These are phyloP conservation scores for Lagenidium giganteum DNA, from an alignment of 352 stramenopile genomes.

Conservation along the genomic window DNA sequence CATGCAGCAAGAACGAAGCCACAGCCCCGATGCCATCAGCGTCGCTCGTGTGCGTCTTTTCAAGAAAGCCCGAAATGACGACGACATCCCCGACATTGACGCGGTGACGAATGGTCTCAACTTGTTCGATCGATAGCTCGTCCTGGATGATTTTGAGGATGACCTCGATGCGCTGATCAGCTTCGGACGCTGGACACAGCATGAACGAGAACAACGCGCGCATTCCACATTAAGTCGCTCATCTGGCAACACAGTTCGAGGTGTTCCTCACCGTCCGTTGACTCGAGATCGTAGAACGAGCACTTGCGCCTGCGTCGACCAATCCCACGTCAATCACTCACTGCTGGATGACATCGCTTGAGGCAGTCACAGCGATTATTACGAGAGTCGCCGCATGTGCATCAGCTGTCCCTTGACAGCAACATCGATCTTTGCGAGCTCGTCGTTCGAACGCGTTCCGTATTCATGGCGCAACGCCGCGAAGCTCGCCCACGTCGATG, in stretches of 20 bases:
- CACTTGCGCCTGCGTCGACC: conserved; percentile 40
- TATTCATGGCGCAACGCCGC: conserved; percentile 33
- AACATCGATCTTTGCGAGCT: conserved; percentile 21
- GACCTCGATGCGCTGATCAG: conserved; percentile 64
- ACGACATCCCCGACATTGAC: conserved; percentile 71
- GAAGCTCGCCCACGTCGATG: conserved; percentile 48
- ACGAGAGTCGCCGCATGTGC: conserved; percentile 72
- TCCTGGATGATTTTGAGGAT: conserved; percentile 74
- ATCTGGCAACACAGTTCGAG: too few species aligned
- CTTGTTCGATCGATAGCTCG: conserved; percentile 52
- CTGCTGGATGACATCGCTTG: not conserved
- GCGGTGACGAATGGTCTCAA: conserved; percentile 55
- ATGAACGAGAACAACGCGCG: not conserved
- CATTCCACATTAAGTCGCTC: not conserved
- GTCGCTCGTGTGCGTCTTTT: conserved; percentile 7
- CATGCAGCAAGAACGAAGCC: conserved; percentile 11
- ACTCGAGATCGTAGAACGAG: conserved; percentile 72
- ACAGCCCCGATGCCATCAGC: not conserved
- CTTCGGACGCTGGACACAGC: not conserved
- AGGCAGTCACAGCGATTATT: not conserved
- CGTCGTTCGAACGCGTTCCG: conserved; percentile 14
- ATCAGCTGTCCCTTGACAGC: conserved; percentile 67
- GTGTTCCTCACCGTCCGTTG: conserved; percentile 10
- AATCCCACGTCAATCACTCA: not conserved
- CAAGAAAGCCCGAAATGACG: conserved; percentile 50